A percentile compares a stretch with the other conserved stretches of the same genome.
These are phyloP conservation scores for Diaporthe velutina DNA, from an alignment of 2,329 filamentous ascomycete species.

Conservation along the genomic window DNA sequence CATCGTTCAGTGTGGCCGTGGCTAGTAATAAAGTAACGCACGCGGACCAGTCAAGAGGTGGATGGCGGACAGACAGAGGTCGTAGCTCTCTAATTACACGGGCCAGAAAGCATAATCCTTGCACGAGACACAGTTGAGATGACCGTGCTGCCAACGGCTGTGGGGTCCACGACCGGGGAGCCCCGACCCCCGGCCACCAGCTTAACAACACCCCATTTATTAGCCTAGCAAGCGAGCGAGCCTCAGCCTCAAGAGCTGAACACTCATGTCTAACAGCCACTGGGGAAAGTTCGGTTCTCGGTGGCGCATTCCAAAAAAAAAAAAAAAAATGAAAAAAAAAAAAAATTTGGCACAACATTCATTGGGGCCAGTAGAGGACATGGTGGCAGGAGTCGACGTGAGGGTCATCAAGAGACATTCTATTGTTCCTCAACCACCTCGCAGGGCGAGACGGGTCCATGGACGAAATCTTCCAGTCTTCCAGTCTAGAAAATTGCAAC, in stretches of 20 bases:
- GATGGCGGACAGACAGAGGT: background rate
- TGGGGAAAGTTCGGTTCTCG: background rate
- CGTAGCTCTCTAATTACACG: constrained; percentile 3
- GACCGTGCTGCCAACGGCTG: background rate
- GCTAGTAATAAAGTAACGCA: background rate
- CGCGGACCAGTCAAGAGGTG: background rate
- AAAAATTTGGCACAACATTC: background rate
- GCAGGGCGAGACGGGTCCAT: background rate
- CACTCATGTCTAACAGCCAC: background rate
- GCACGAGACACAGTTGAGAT: background rate
- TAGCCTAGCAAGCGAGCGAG: background rate
- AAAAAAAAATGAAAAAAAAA: no score
- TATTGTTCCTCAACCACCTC: constrained; percentile 1
- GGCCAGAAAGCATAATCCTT: constrained; percentile 23
- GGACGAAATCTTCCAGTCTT: background rate
- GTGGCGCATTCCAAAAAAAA: no score
- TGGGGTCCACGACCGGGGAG: background rate
- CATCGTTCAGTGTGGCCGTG: background rate
- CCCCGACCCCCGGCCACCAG: background rate
- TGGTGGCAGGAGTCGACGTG: background rate
- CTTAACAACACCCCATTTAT: background rate
- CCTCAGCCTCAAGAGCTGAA: background rate
- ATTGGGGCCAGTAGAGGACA: background rate
- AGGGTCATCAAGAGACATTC: constrained; percentile 1
- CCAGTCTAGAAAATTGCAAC: background rate